Percentiles rank a stretch among this genome's conserved stretches.
Evolutionary conservation across 768 basidiomycete genomes (phyloP).

Genomic region (Phallus indusiatus): DNA sequence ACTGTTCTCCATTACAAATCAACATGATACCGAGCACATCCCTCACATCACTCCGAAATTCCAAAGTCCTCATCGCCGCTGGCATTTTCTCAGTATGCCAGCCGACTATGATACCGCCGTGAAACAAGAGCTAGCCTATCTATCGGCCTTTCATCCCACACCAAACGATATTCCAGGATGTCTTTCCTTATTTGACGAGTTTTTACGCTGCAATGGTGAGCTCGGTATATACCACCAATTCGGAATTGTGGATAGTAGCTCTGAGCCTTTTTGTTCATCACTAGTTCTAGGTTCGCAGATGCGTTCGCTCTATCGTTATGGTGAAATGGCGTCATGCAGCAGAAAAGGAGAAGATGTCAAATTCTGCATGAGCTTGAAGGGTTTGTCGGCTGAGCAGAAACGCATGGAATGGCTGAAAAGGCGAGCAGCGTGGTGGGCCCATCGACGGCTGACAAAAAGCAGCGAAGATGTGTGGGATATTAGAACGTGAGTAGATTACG

Average conservation of each 20-base stretch:
- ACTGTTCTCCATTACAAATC: neutral
- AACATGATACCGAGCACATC: neutral
- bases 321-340: slow-evolving; percentile 59
- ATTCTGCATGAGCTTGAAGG: slow-evolving; percentile 82
- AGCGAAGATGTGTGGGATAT: slow-evolving; percentile 95
- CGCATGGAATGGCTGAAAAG: slow-evolving; percentile 78
- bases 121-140: slow-evolving; percentile 58
- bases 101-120: slow-evolving; percentile 45
- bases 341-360: slow-evolving; percentile 88
- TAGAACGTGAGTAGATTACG: slow-evolving; percentile 50
- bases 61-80: neutral
- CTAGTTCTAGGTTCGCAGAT: slow-evolving; percentile 73
- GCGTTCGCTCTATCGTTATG: slow-evolving; percentile 80
- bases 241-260: too few relatives aligned
- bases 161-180: slow-evolving; percentile 77
- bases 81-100: neutral
- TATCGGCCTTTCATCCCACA: slow-evolving; percentile 60
- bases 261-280: too few relatives aligned
- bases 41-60: too few relatives aligned
- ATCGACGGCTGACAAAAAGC: slow-evolving; percentile 60
- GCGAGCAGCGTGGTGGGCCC: slow-evolving; percentile 93
- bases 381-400: slow-evolving; percentile 64
- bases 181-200: slow-evolving; percentile 63
- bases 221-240: too few relatives aligned
- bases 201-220: slow-evolving; percentile 61